These are phyloP conservation scores for Ceratorhiza oryzae-sativae DNA, from an alignment of 1,284 basidiomycete species.

Conservation along the genomic window DNA sequence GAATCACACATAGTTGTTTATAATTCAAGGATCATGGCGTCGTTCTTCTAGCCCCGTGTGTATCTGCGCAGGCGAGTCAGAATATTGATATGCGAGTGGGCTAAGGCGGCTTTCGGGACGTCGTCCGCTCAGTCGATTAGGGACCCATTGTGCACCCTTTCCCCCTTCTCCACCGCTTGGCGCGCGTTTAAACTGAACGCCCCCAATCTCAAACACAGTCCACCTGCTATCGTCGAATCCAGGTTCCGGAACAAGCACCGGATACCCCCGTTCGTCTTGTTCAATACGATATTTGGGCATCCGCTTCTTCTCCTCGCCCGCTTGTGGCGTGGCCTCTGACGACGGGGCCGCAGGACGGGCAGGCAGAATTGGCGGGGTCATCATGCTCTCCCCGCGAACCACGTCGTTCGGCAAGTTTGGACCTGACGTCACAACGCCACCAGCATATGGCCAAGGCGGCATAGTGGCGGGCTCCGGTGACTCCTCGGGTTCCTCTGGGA, in stretches of 20 bases:
- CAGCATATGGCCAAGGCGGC: constrained; percentile 31
- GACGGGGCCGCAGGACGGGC: constrained; percentile 3
- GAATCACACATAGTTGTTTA: constrained; percentile 16
- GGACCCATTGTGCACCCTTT: constrained; percentile 18
- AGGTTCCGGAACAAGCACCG: constrained; percentile 33
- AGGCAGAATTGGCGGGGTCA: constrained; percentile 31
- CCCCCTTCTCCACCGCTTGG: neutral
- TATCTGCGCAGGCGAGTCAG: constrained; percentile 28
- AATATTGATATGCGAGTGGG: constrained; percentile 21
- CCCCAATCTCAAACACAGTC: constrained; percentile 39
- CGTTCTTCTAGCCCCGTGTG: constrained; percentile 28
- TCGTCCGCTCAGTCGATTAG: constrained; percentile 18
- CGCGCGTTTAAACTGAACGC: constrained; percentile 34
- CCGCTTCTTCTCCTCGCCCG: constrained; percentile 23
- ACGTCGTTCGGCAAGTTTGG: constrained; percentile 16
- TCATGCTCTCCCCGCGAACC: constrained; percentile 30
- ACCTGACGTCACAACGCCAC: constrained; percentile 23
- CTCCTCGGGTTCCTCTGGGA: constrained; percentile 32
- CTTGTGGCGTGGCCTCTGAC: neutral
- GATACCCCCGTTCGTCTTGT: constrained; percentile 27
- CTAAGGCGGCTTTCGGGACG: neutral
- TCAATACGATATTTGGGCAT: constrained; percentile 37
- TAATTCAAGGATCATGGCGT: constrained; percentile 22
- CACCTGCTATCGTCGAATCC: constrained; percentile 34
- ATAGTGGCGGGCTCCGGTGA: neutral